Evolutionary conservation across 2,329 filamentous ascomycete species (phyloP).

Genomic region (Fusarium oxysporum): DNA sequence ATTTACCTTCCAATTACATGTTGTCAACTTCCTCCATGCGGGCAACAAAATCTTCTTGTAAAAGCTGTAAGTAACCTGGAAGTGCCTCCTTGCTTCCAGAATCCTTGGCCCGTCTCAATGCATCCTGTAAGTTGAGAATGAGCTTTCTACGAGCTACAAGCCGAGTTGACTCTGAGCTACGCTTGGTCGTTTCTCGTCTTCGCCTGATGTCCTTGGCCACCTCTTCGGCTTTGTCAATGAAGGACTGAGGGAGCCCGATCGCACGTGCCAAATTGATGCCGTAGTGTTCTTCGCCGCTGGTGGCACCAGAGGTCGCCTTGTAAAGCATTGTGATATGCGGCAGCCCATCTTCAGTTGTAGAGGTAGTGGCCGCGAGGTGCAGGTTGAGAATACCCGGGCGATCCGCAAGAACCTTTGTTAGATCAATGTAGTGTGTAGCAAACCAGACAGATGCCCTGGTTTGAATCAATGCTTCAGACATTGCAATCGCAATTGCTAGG

Average conservation of each 20-base stretch:
- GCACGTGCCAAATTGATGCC: constrained; percentile 84
- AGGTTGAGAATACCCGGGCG: constrained; percentile 84
- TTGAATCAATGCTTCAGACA: constrained; percentile 87
- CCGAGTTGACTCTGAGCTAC: constrained; percentile 67
- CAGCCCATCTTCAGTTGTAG: constrained; percentile 58
- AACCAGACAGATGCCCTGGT: constrained; percentile 89
- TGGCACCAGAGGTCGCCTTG: constrained; percentile 78
- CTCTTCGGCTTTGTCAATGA: constrained; percentile 75
- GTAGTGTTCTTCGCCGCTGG: constrained; percentile 77
- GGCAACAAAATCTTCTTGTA: constrained; percentile 78
- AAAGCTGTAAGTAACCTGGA: constrained; percentile 45
- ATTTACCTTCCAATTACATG: constrained; percentile 9
- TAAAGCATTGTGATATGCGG: constrained; percentile 88
- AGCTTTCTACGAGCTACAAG: constrained; percentile 76
- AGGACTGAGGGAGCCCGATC: constrained; percentile 74
- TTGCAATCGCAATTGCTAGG: constrained; percentile 87
- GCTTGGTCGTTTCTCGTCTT: constrained; percentile 68
- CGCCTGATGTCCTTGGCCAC: constrained; percentile 73
- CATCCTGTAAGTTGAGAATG: constrained; percentile 77
- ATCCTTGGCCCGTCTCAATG: constrained; percentile 74
- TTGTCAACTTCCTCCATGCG: constrained; percentile 75
- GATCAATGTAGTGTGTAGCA: constrained; percentile 89
- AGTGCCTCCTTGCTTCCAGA: constrained; percentile 73
- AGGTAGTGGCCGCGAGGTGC: constrained; percentile 79
- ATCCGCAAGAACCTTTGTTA: constrained; percentile 80